Percentiles rank a stretch among this genome's conserved stretches.
Evolutionary conservation across 768 basidiomycete genomes (phyloP).

Genomic region (Boletus sp.): DNA sequence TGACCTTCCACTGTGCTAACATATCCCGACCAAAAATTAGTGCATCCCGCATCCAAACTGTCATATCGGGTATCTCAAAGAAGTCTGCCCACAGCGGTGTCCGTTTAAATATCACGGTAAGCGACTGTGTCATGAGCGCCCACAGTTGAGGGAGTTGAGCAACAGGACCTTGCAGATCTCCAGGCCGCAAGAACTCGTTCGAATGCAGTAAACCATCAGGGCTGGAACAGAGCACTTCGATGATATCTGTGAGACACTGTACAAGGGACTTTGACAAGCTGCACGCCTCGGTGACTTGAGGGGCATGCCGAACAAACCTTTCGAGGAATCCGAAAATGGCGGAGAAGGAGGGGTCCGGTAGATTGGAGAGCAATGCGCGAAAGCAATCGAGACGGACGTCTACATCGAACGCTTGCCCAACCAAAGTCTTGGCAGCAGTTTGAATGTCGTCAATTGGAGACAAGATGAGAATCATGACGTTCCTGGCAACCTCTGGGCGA

Average conservation of each 20-base stretch:
- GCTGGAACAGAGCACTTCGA: constrained; percentile 79
- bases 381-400: constrained; percentile 88
- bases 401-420: constrained; percentile 85
- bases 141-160: constrained; percentile 68
- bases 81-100: constrained; percentile 80
- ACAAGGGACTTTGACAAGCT: constrained; percentile 87
- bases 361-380: constrained; percentile 66
- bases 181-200: constrained; percentile 44
- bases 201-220: constrained; percentile 69
- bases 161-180: constrained; percentile 44
- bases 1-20: constrained; percentile 72
- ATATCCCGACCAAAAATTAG: constrained; percentile 89
- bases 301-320: constrained; percentile 61
- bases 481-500: constrained; percentile 52
- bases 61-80: constrained; percentile 82
- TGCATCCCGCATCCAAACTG: constrained; percentile 97
- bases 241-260: constrained; percentile 86
- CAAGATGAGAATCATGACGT: constrained; percentile 66
- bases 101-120: constrained; percentile 80
- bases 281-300: constrained; percentile 77
- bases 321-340: constrained; percentile 69
- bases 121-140: constrained; percentile 74
- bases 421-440: constrained; percentile 70
- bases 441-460: constrained; percentile 80
- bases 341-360: constrained; percentile 61